Evolutionary conservation across 306 rosid genomes (phyloP).

Genomic region (Trichosanthes cucumerina): DNA sequence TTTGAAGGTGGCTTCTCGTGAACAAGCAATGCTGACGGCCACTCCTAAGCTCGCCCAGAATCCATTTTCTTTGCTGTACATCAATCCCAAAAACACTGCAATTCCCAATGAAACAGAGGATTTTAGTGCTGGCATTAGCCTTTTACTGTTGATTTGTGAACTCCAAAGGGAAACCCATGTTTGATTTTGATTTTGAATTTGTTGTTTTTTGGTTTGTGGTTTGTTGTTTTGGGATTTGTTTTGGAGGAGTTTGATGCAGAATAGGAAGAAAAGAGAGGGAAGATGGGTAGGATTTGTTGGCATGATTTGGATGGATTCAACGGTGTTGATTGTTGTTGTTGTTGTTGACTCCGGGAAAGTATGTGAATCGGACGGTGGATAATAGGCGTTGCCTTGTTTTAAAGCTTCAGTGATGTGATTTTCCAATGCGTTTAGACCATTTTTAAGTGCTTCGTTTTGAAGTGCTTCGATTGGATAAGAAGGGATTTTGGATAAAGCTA

Average conservation of each 20-base stretch:
- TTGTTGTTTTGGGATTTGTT: neutral
- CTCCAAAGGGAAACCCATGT: neutral
- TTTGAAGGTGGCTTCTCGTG: conserved; percentile 52
- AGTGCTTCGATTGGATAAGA: conserved; percentile 33
- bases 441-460: conserved; percentile 18
- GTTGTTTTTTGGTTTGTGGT: neutral
- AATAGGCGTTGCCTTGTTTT: conserved; percentile 11
- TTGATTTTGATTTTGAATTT: neutral
- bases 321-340: conserved; percentile 9
- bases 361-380: conserved; percentile 15
- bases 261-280: conserved; percentile 49
- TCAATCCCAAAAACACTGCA: conserved; percentile 41
- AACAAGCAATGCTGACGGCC: conserved; percentile 33
- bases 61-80: conserved; percentile 49
- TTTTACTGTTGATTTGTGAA: neutral
- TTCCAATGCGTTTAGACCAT: conserved; percentile 26
- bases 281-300: conserved; percentile 29
- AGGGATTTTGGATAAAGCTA: conserved; percentile 31
- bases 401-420: conserved; percentile 21
- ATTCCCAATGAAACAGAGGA: conserved; percentile 48
- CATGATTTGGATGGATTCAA: conserved; percentile 32
- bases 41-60: conserved; percentile 59
- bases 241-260: conserved; percentile 40
- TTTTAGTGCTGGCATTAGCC: conserved; percentile 31
- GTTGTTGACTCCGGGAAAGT: conserved; percentile 37